Conservation (phyloP, 2,329 filamentous ascomycete species). For the Elsinoe fawcettii region DNA sequence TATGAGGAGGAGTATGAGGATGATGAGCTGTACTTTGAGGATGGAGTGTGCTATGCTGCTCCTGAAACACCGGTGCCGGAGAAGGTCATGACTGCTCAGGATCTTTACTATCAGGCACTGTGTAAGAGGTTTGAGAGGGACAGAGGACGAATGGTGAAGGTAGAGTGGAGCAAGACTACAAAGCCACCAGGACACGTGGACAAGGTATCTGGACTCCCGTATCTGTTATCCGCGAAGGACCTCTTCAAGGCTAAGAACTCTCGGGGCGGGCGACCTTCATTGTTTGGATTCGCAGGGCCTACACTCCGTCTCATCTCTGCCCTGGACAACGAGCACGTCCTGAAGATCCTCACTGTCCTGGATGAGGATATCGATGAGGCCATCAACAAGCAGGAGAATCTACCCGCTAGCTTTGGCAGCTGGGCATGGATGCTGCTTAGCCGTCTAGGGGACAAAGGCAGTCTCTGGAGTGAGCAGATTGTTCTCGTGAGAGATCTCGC, state of each 20-base stretch:
- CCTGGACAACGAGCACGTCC: neutral
- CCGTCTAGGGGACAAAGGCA: slow-evolving; percentile 55
- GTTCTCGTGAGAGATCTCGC: slow-evolving; percentile 71
- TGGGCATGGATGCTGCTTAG: slow-evolving; percentile 85
- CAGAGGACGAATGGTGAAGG: slow-evolving; percentile 35
- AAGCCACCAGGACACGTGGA: neutral
- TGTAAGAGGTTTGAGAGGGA: slow-evolving; percentile 58
- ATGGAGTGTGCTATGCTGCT: slow-evolving; percentile 69
- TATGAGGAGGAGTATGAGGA: slow-evolving; percentile 43
- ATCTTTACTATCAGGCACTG: slow-evolving; percentile 61
- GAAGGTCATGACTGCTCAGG: slow-evolving; percentile 41
- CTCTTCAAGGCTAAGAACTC: neutral
- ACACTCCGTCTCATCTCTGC: neutral
- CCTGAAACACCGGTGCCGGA: slow-evolving; percentile 29
- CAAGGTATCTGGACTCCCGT: neutral
- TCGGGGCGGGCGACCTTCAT: neutral
- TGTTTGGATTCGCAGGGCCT: neutral
- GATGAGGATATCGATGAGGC: slow-evolving; percentile 9
- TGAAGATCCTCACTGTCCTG: neutral
- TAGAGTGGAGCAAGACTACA: neutral
- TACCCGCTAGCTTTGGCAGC: slow-evolving; percentile 60
- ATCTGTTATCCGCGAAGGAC: neutral
- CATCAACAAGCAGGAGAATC: slow-evolving; percentile 24
- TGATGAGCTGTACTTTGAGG: slow-evolving; percentile 61
- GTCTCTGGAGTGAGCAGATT: slow-evolving; percentile 67